phyloP scores from a whole-genome alignment of 2,329 filamentous ascomycete genomes.

The Onygena corvina region DNA sequence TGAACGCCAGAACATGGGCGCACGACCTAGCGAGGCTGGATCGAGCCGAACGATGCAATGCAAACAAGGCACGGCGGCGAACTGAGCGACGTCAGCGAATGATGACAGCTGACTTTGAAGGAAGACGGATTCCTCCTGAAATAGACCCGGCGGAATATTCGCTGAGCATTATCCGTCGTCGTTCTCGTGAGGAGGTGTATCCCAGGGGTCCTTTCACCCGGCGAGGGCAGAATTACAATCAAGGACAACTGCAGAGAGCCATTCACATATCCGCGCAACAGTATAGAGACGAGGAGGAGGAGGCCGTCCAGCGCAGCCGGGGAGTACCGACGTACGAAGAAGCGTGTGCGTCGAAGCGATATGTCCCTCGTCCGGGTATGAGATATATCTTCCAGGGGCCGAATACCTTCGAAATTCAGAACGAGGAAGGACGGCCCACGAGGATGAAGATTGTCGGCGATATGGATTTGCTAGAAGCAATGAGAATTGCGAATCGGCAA shows the following conservation, averaged over 20 bases:
- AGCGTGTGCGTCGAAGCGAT: slow-evolving; percentile 12
- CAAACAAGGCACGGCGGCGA: not conserved
- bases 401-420: slow-evolving; percentile 5
- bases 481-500: slow-evolving; percentile 15
- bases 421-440: not conserved
- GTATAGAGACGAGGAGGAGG: slow-evolving; percentile 15
- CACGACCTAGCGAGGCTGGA: no score
- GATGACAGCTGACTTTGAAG: no score
- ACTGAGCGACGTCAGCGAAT: not conserved
- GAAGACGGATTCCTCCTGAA: no score
- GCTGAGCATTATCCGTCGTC: slow-evolving; percentile 11
- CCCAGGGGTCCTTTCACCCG: slow-evolving; percentile 7
- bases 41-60: no score
- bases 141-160: slow-evolving; percentile 9
- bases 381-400: slow-evolving; percentile 17
- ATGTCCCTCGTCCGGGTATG: slow-evolving; percentile 10
- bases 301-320: slow-evolving; percentile 15
- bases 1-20: no score
- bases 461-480: slow-evolving; percentile 17
- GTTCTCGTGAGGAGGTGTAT: slow-evolving; percentile 12
- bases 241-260: slow-evolving; percentile 14
- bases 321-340: slow-evolving; percentile 17
- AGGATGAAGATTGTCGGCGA: slow-evolving; percentile 15
- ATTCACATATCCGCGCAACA: slow-evolving; percentile 16
- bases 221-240: slow-evolving; percentile 7